phyloP scores from a whole-genome alignment of 2,329 filamentous ascomycete species.

The Fusarium udum region DNA sequence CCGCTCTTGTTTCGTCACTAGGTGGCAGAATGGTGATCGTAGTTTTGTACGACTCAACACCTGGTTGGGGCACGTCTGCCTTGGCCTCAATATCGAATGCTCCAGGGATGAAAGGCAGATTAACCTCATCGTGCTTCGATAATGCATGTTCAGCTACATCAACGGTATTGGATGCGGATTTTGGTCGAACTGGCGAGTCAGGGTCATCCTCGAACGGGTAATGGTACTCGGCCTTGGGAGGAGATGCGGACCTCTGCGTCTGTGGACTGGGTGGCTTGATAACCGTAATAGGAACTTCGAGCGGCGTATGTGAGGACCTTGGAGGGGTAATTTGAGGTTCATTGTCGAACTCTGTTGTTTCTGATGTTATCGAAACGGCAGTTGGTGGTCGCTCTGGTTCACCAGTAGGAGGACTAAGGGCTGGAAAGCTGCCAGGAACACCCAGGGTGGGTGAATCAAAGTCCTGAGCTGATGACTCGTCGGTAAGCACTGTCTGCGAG shows the following conservation, averaged over 20 bases:
- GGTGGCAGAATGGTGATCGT: constrained; percentile 62
- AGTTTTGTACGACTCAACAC: constrained; percentile 49
- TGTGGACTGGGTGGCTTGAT: constrained; percentile 46
- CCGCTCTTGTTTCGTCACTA: constrained; percentile 34
- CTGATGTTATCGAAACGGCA: constrained; percentile 67
- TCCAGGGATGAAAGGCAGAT: constrained; percentile 39
- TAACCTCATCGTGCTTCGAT: background rate
- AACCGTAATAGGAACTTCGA: constrained; percentile 40
- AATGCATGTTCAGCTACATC: constrained; percentile 38
- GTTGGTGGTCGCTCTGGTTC: constrained; percentile 64
- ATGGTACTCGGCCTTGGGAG: constrained; percentile 56
- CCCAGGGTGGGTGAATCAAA: constrained; percentile 73
- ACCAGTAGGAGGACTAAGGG: constrained; percentile 49
- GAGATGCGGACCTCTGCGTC: constrained; percentile 26
- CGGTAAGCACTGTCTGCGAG: constrained; percentile 17
- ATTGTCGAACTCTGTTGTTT: constrained; percentile 76
- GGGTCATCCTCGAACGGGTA: constrained; percentile 61
- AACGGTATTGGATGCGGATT: background rate
- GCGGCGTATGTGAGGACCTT: constrained; percentile 46
- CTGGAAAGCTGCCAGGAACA: constrained; percentile 70
- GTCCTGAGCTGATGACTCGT: constrained; percentile 22
- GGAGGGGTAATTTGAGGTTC: constrained; percentile 72
- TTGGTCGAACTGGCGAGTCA: constrained; percentile 33
- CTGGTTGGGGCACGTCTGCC: constrained; percentile 31
- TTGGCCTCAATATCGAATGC: constrained; percentile 53